Conservation (phyloP, 1,284 basidiomycete genomes). For the Fomes fomentarius region DNA sequence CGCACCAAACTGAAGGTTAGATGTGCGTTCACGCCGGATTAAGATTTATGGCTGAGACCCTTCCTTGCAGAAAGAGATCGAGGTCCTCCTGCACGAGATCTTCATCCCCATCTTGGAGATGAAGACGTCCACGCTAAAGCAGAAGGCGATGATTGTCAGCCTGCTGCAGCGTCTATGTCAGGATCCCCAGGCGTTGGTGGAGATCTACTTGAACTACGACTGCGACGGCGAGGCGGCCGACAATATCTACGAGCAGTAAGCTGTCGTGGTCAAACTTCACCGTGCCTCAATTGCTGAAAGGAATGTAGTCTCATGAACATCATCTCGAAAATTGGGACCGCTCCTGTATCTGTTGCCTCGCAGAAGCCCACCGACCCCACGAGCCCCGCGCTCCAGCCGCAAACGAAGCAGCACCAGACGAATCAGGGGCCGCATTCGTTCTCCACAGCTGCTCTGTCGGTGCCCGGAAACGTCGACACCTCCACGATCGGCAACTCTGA, state of each 20-base stretch:
- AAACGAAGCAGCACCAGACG: conserved; percentile 49
- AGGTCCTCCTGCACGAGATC: conserved; percentile 97
- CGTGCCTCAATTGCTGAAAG: background rate
- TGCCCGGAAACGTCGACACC: conserved; percentile 70
- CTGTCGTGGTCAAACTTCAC: conserved; percentile 6
- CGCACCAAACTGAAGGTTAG: conserved; percentile 92
- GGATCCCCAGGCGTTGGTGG: conserved; percentile 94
- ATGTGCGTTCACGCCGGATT: background rate
- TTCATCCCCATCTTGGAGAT: conserved; percentile 99
- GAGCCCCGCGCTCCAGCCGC: conserved; percentile 61
- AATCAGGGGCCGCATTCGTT: conserved; percentile 59
- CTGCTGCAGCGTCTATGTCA: conserved; percentile 89
- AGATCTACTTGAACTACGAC: conserved; percentile 98
- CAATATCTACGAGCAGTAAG: conserved; percentile 95
- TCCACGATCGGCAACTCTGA: conserved; percentile 75
- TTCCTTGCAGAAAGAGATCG: conserved; percentile 90
- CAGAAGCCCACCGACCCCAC: conserved; percentile 57
- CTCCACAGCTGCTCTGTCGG: conserved; percentile 69
- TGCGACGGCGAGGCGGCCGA: conserved; percentile 92
- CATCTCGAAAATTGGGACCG: conserved; percentile 87
- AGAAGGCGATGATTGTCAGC: conserved; percentile 89
- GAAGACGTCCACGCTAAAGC: conserved; percentile 93
- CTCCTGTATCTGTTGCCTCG: conserved; percentile 55
- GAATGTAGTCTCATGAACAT: conserved; percentile 83
- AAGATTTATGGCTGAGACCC: conserved; percentile 4